Percentiles rank a stretch among this genome's conserved stretches.
phyloP scores from a whole-genome alignment of 2,329 filamentous ascomycete species.

The Colletotrichum liriopes region DNA sequence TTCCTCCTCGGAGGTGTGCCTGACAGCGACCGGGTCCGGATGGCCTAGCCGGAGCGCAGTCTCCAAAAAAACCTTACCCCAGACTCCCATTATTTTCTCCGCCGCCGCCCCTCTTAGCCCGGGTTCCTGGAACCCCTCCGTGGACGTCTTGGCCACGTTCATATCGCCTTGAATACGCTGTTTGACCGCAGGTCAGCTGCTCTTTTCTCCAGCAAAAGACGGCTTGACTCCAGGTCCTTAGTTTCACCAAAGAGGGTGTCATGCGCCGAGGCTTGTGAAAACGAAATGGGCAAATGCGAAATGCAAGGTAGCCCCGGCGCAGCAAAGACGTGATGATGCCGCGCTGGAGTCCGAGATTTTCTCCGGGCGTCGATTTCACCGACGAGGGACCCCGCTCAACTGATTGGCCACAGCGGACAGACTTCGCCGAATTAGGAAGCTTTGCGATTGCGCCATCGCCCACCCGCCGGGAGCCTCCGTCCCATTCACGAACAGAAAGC shows the following conservation, averaged over 20 bases:
- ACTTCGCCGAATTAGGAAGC: conserved; percentile 43
- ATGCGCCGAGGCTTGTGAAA: conserved; percentile 26
- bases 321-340: conserved; percentile 11
- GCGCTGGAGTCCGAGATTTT: conserved; percentile 33
- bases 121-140: conserved; percentile 11
- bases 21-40: conserved; percentile 32
- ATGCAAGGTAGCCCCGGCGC: conserved; percentile 34
- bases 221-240: neutral
- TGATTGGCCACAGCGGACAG: conserved; percentile 37
- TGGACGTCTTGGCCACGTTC: neutral
- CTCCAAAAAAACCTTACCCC: conserved; percentile 33
- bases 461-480: conserved; percentile 37
- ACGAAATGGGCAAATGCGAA: conserved; percentile 5
- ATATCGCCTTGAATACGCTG: neutral
- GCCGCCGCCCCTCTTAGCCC: conserved; percentile 12
- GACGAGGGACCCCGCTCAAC: conserved; percentile 20
- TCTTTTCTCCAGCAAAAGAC: conserved; percentile 1
- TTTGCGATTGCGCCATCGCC: conserved; percentile 43
- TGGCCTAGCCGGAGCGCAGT: conserved; percentile 22
- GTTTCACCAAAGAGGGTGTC: conserved; percentile 8
- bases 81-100: conserved; percentile 29
- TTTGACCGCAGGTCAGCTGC: conserved; percentile 18
- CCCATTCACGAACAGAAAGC: conserved; percentile 9
- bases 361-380: conserved; percentile 28
- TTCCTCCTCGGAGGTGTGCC: neutral